Evolutionary conservation across 441 rosid genomes (phyloP).

Genomic region (Flueggea neowawraea): DNA sequence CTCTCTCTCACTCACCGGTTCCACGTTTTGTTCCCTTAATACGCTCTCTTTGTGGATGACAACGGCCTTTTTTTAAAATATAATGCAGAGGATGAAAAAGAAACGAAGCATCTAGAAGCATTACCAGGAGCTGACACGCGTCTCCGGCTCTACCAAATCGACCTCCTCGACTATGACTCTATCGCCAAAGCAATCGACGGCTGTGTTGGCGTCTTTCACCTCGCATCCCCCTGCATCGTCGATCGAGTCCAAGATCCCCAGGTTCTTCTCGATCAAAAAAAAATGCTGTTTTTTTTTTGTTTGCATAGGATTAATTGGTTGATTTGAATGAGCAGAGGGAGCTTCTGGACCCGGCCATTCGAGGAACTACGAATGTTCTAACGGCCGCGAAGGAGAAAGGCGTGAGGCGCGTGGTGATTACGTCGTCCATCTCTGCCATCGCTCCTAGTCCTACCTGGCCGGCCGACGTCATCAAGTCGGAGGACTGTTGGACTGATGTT

Average conservation of each 20-base stretch:
- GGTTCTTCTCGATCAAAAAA: conserved; percentile 22
- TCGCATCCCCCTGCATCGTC: conserved; percentile 87
- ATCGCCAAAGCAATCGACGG: conserved; percentile 55
- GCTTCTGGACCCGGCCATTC: conserved; percentile 81
- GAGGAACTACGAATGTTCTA: conserved; percentile 78
- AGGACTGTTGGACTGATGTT: conserved; percentile 83
- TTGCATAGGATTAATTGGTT: neutral
- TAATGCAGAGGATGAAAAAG: conserved; percentile 77
- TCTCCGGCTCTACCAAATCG: conserved; percentile 81
- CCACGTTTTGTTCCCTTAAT: neutral
- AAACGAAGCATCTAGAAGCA: conserved; percentile 71
- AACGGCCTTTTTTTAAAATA: too few relatives aligned
- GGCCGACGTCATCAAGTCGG: conserved; percentile 52
- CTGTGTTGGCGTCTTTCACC: conserved; percentile 81
- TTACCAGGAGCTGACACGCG: conserved; percentile 70
- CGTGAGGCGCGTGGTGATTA: conserved; percentile 70
- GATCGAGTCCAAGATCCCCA: conserved; percentile 73
- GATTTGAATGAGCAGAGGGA: conserved; percentile 39
- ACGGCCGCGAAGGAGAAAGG: conserved; percentile 74
- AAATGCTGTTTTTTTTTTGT: neutral
- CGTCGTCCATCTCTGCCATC: conserved; percentile 74
- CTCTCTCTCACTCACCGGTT: neutral
- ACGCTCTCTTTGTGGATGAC: neutral
- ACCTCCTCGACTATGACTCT: conserved; percentile 71
- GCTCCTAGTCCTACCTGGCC: conserved; percentile 91